A percentile compares a stretch with the other conserved stretches of the same genome.
Conservation (phyloP, 257 asterid species). For the Solanum ossicruentum region DNA sequence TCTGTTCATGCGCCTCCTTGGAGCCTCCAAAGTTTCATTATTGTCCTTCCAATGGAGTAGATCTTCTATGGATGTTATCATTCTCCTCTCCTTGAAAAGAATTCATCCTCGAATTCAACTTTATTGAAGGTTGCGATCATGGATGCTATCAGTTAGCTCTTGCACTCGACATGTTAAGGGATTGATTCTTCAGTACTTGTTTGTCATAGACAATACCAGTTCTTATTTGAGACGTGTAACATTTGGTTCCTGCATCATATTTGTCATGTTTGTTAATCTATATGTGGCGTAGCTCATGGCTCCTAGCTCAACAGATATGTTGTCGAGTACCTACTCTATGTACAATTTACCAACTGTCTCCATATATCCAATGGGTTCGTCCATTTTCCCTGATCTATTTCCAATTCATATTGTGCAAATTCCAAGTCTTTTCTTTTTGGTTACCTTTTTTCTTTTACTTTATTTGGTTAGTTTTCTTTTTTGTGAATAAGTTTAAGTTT, state of each 20-base stretch:
- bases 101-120: no score
- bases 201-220: neutral
- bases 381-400: neutral
- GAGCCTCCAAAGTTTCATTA: no score
- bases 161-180: neutral
- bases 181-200: neutral
- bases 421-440: neutral
- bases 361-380: neutral
- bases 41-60: no score
- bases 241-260: neutral
- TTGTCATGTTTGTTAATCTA: neutral
- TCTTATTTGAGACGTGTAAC: neutral
- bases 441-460: neutral
- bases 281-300: neutral
- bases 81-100: no score
- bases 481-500: neutral
- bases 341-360: neutral
- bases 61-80: no score
- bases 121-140: no score
- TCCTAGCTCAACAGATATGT: neutral
- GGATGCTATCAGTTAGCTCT: neutral
- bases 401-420: neutral
- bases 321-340: neutral
- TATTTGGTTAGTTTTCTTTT: neutral
- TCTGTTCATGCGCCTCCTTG: no score